Percentiles rank a stretch among this genome's conserved stretches.
Conservation (phyloP, 129 eudicot genomes). For the Smallanthus sonchifolius region DNA sequence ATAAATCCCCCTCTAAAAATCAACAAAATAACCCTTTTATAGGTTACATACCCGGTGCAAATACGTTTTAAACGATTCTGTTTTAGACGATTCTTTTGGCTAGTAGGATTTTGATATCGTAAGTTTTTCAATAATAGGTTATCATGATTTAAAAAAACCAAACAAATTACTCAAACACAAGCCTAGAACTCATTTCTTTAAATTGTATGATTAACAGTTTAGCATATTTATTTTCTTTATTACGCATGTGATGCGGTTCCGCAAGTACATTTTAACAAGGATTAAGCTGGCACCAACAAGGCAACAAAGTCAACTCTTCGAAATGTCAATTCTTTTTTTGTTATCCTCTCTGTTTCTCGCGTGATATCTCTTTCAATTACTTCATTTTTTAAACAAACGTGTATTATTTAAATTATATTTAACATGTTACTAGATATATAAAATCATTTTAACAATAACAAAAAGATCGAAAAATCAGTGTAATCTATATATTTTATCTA, state of each 20-base stretch:
- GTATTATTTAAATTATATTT: background rate
- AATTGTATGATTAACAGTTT: background rate
- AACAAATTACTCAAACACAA: background rate
- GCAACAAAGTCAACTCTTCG: conserved; percentile 19
- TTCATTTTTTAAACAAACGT: background rate
- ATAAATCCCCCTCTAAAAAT: background rate
- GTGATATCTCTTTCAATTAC: background rate
- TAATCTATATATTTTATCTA: background rate
- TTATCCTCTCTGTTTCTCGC: conserved; percentile 16
- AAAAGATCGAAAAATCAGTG: background rate
- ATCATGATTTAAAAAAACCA: background rate
- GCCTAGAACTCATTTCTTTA: background rate
- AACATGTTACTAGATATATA: background rate
- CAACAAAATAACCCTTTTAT: too few relatives aligned
- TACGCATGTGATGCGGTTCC: conserved; percentile 26
- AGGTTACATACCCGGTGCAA: too few relatives aligned
- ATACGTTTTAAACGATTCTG: too few relatives aligned
- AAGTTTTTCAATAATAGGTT: too few relatives aligned
- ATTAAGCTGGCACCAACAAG: conserved; percentile 24
- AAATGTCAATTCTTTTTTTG: conserved; percentile 17
- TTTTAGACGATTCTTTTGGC: too few relatives aligned
- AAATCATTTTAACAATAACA: background rate
- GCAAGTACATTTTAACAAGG: conserved; percentile 13
- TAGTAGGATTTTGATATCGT: too few relatives aligned
- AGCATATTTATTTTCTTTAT: background rate